phyloP scores from a whole-genome alignment of 129 eudicot species.

The Kitagawia praeruptora region DNA sequence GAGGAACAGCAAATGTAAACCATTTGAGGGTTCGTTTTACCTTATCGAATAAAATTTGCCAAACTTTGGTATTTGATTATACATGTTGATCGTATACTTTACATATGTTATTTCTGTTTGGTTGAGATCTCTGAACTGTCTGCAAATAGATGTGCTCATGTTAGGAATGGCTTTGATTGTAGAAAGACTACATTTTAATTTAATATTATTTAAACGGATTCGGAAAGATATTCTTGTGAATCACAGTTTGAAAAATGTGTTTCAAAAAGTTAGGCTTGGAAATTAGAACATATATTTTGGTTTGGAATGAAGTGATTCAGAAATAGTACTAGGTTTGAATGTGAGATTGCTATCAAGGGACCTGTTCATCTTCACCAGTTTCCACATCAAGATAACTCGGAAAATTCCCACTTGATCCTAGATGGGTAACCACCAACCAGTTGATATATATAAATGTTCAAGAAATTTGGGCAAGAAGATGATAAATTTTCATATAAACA shows the following conservation, averaged over 20 bases:
- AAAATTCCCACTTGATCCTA: not conserved
- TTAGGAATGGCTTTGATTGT: not conserved
- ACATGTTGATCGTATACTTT: not conserved
- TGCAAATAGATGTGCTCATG: not conserved
- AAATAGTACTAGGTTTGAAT: not conserved
- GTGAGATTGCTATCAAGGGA: not conserved
- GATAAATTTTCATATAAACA: no score
- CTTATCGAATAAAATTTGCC: not conserved
- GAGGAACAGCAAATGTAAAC: not conserved
- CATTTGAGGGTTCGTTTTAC: not conserved
- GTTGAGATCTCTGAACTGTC: not conserved
- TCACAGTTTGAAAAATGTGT: not conserved
- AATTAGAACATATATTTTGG: not conserved
- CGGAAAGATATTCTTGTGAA: not conserved
- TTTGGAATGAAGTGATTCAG: not conserved
- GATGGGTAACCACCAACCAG: not conserved
- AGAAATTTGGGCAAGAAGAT: no score
- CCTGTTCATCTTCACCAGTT: not conserved
- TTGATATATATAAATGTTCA: not conserved
- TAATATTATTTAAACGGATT: not conserved
- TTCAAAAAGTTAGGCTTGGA: not conserved
- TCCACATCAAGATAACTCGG: not conserved
- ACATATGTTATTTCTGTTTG: not conserved
- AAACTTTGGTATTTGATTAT: not conserved
- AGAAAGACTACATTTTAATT: no score